phyloP scores from a whole-genome alignment of 2,329 filamentous ascomycete species.

The Fusarium pininemorale region DNA sequence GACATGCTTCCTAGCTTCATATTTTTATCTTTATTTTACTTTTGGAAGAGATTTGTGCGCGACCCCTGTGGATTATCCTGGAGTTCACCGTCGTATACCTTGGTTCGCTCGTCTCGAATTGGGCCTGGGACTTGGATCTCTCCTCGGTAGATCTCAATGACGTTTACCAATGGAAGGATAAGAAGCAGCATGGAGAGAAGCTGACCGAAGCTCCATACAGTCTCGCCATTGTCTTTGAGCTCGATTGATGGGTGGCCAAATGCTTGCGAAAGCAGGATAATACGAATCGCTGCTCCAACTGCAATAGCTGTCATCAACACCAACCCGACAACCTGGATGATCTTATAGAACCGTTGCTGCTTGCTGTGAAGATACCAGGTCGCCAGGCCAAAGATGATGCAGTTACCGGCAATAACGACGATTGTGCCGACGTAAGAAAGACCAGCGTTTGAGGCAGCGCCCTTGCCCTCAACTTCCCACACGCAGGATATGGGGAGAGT shows the following conservation, averaged over 20 bases:
- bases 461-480: conserved; percentile 57
- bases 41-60: conserved; percentile 49
- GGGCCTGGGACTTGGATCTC: conserved; percentile 50
- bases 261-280: conserved; percentile 67
- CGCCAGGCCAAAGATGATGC: conserved; percentile 65
- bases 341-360: conserved; percentile 62
- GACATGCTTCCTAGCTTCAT: neutral
- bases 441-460: conserved; percentile 51
- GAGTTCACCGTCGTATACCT: conserved; percentile 54
- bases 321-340: conserved; percentile 62
- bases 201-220: conserved; percentile 38
- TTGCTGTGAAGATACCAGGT: conserved; percentile 73
- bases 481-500: conserved; percentile 70
- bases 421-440: conserved; percentile 68
- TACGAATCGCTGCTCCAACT: conserved; percentile 65
- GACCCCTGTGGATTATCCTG: conserved; percentile 48
- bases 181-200: conserved; percentile 39
- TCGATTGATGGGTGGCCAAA: conserved; percentile 52
- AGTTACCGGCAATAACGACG: conserved; percentile 67
- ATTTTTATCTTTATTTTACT: conserved; percentile 22
- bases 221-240: conserved; percentile 39
- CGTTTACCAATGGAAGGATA: conserved; percentile 30
- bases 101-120: conserved; percentile 51
- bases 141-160: conserved; percentile 30
- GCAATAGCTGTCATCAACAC: conserved; percentile 66